A percentile compares a stretch with the other conserved stretches of the same genome.
These are phyloP conservation scores for Apiospora rasikravindrae DNA, from an alignment of 2,329 filamentous ascomycete genomes.

Conservation along the genomic window DNA sequence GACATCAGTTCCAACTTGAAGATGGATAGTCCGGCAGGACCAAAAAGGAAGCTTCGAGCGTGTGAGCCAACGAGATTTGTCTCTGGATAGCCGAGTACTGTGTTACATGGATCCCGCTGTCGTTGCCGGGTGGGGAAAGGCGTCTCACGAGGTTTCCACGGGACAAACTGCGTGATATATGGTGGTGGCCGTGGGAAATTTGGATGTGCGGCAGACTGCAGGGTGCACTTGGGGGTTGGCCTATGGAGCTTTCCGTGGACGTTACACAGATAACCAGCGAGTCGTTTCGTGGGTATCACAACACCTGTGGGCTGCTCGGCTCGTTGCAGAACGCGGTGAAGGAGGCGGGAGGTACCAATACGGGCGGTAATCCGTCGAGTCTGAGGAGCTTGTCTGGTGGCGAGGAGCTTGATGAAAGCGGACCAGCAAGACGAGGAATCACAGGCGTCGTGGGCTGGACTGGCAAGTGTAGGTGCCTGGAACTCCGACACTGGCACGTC, in stretches of 20 bases:
- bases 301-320: conserved; percentile 31
- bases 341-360: conserved; percentile 30
- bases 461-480: neutral
- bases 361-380: conserved; percentile 31
- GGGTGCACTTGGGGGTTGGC: conserved; percentile 26
- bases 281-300: conserved; percentile 31
- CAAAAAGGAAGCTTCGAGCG: conserved; percentile 29
- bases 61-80: conserved; percentile 38
- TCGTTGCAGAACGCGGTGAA: conserved; percentile 33
- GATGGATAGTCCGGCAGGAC: conserved; percentile 10
- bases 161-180: conserved; percentile 35
- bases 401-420: conserved; percentile 20
- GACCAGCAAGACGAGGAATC: conserved; percentile 21
- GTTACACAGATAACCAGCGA: conserved; percentile 25
- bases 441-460: neutral
- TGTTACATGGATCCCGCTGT: conserved; percentile 46
- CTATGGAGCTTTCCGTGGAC: conserved; percentile 23
- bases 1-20: conserved; percentile 32
- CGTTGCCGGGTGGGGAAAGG: conserved; percentile 40
- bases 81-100: conserved; percentile 44
- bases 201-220: conserved; percentile 29
- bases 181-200: conserved; percentile 28
- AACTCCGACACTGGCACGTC: neutral
- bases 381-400: conserved; percentile 24
- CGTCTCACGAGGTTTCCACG: conserved; percentile 40